These are phyloP conservation scores for Phytophthora crassamura DNA, from an alignment of 352 stramenopile species.

Conservation along the genomic window DNA sequence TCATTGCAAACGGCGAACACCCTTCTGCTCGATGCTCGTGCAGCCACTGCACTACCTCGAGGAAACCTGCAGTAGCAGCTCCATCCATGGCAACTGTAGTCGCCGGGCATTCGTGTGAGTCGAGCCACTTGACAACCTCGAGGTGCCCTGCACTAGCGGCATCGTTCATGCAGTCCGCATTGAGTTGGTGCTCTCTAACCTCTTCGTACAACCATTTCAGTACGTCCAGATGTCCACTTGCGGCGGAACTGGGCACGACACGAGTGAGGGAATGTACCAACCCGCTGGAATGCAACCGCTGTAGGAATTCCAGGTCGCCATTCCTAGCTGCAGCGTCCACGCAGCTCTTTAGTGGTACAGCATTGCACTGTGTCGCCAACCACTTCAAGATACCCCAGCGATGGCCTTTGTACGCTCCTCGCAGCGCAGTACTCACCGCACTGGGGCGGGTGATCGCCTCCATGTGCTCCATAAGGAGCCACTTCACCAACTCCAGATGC, in stretches of 20 bases:
- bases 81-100: neutral
- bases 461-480: neutral
- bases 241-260: neutral
- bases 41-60: conserved; percentile 1
- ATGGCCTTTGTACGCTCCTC: neutral
- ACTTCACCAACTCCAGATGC: neutral
- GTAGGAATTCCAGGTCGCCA: conserved; percentile 4
- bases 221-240: neutral
- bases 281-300: neutral
- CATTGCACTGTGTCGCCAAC: neutral
- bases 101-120: neutral
- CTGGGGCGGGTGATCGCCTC: neutral
- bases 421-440: neutral
- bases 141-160: conserved; percentile 5
- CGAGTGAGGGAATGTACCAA: neutral
- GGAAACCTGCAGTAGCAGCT: neutral
- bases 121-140: conserved; percentile 9
- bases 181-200: neutral
- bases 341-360: neutral
- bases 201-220: neutral
- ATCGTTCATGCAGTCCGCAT: neutral
- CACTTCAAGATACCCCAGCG: neutral
- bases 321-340: neutral
- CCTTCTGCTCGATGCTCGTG: neutral
- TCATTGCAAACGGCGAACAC: conserved; percentile 4